Conservation (phyloP, 2,329 filamentous ascomycete genomes). For the Niveomyces coronatus region DNA sequence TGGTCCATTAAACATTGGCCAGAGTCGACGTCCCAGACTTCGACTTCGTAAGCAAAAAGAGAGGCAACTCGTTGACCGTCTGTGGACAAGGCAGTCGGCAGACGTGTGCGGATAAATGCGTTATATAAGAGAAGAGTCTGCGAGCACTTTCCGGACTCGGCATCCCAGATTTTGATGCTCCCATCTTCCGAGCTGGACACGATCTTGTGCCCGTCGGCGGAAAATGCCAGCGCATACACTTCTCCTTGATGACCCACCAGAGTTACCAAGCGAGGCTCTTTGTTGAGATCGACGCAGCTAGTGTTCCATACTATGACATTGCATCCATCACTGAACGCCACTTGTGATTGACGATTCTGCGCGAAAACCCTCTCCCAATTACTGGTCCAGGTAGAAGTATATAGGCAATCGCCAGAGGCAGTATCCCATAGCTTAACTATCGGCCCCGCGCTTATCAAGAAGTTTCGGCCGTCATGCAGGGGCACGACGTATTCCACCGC, state of each 20-base stretch:
- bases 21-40: too few relatives aligned
- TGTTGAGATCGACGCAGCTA: too few relatives aligned
- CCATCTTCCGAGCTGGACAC: conserved; percentile 13
- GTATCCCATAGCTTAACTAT: not conserved
- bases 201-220: conserved; percentile 12
- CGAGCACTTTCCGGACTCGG: not conserved
- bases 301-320: too few relatives aligned
- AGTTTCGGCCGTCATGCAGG: not conserved
- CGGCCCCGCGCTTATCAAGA: conserved; percentile 4
- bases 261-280: conserved; percentile 4
- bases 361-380: too few relatives aligned
- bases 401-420: not conserved
- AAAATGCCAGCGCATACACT: conserved; percentile 13
- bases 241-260: conserved; percentile 12
- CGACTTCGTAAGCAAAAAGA: too few relatives aligned
- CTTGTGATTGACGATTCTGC: too few relatives aligned
- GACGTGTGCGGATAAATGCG: too few relatives aligned
- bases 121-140: too few relatives aligned
- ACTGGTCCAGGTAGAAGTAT: too few relatives aligned
- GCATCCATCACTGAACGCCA: not conserved
- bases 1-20: too few relatives aligned
- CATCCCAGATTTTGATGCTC: conserved; percentile 12
- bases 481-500: not conserved
- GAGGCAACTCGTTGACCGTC: too few relatives aligned
- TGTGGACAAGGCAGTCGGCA: too few relatives aligned